These are phyloP conservation scores for Mycena pura DNA, from an alignment of 768 basidiomycete genomes.

Conservation along the genomic window DNA sequence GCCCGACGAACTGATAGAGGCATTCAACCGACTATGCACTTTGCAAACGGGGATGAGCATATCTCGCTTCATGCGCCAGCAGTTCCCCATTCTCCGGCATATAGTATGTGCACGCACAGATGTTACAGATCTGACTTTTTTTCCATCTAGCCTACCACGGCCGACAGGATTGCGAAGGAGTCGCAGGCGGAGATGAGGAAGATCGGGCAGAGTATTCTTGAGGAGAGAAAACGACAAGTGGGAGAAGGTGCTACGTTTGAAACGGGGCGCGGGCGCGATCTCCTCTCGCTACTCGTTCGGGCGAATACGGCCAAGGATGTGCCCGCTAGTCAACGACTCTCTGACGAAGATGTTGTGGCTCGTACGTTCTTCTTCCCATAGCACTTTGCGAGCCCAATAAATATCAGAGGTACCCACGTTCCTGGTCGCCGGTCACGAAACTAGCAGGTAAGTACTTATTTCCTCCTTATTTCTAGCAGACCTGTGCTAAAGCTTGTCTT, in stretches of 20 bases:
- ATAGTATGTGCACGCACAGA: slow-evolving; percentile 35
- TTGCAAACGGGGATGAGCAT: slow-evolving; percentile 40
- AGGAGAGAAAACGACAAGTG: slow-evolving; percentile 52
- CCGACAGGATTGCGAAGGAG: slow-evolving; percentile 12
- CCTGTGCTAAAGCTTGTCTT: not conserved
- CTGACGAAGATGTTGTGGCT: slow-evolving; percentile 65
- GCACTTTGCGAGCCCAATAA: not conserved
- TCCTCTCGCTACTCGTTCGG: slow-evolving; percentile 63
- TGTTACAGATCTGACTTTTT: slow-evolving; percentile 17
- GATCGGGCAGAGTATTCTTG: slow-evolving; percentile 56
- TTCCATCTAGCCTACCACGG: slow-evolving; percentile 29
- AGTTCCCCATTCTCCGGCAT: slow-evolving; percentile 36
- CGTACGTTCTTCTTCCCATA: slow-evolving; percentile 41
- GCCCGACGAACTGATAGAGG: slow-evolving; percentile 48
- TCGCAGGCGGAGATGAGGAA: slow-evolving; percentile 51
- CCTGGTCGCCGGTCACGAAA: slow-evolving; percentile 65
- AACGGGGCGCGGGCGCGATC: slow-evolving; percentile 50
- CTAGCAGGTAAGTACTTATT: slow-evolving; percentile 47
- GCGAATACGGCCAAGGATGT: slow-evolving; percentile 71
- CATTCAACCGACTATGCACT: slow-evolving; percentile 49
- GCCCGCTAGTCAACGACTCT: slow-evolving; percentile 58
- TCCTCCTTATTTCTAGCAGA: not conserved
- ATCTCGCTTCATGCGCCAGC: slow-evolving; percentile 30
- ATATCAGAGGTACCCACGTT: slow-evolving; percentile 64
- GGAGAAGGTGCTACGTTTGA: slow-evolving; percentile 36